phyloP scores from a whole-genome alignment of 768 basidiomycete species.

The Boletus rufocinnamomeus region DNA sequence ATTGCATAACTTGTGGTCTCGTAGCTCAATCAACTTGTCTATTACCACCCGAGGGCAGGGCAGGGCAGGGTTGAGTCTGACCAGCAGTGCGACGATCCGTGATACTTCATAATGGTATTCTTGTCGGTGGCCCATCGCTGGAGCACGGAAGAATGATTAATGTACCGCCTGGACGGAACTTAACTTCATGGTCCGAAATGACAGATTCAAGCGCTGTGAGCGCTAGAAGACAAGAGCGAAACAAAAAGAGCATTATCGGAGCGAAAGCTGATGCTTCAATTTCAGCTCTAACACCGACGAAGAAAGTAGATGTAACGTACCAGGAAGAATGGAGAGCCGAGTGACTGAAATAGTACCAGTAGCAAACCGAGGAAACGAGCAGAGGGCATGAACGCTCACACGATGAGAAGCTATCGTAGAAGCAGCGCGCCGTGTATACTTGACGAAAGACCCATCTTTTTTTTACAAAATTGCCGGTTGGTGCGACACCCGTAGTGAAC shows the following conservation, averaged over 20 bases:
- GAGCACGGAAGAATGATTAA: not conserved
- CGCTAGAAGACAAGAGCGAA: not conserved
- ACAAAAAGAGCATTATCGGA: not conserved
- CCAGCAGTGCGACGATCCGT: no score
- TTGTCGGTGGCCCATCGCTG: not conserved
- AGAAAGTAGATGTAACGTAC: not conserved
- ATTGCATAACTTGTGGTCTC: no score
- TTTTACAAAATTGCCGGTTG: not conserved
- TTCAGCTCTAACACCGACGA: conserved; percentile 6
- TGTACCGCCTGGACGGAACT: not conserved
- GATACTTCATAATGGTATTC: not conserved
- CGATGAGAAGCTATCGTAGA: not conserved
- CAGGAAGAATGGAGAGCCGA: not conserved
- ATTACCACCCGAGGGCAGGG: no score
- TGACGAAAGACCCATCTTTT: not conserved
- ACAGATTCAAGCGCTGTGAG: not conserved
- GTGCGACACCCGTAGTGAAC: not conserved
- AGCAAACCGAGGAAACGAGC: not conserved
- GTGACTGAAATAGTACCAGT: not conserved
- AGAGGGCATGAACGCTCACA: no score
- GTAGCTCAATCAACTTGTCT: no score
- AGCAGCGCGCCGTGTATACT: not conserved
- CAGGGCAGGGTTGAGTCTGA: no score
- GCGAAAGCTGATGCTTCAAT: not conserved
- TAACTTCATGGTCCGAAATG: not conserved